Evolutionary conservation across 2,329 filamentous ascomycete genomes (phyloP), one percentile per base, ranked within the genome.

Genomic region (Xylariaceae sp.): DNA sequence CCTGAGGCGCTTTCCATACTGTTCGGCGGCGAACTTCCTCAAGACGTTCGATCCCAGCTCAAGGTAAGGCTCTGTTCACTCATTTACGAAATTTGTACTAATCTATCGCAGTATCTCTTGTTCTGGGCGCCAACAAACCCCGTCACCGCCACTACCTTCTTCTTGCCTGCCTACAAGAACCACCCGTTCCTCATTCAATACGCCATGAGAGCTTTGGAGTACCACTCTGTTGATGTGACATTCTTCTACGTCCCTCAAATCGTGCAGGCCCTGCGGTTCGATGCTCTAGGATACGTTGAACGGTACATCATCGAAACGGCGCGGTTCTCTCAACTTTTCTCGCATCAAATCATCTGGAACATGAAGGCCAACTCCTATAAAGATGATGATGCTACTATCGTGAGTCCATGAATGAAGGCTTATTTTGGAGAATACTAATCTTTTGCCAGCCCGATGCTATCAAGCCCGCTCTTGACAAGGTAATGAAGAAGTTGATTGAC

Each of bases 321-420:
- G 1, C 93, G 95, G 68, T 92, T 96, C 70, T 97, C 94, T n/a
- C 94, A 97, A 74, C 78, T 97, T 7, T 99, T 99, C 74, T 93
- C 95, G 2, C 95, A 99, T 73, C 94, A 99, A 70, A 97, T 99
- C 66, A 99, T 99, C 71, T 99, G 95, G 94, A 99, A 99, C 73
- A 99, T 99, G 88, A 99, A 97, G 74, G 94, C 94, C 37, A 99
- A 99, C 73, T 90, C 92, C 1, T 99, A 90, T 81, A 99, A 97
- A 74, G 95, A 99, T 66, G 93, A 99, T 69, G 91, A 97, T 66
- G 92, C 88, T 11, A 85, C 88, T 68, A 84, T 96, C 64, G 87
- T 90, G 78, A 80, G 86, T 75, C n/a, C 17, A 11, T 11, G 1
- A 15, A 2, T 18, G 9, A 35, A 42, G 50, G 9, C 44, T 30